phyloP scores from a whole-genome alignment of 768 basidiomycete species.

The Tubosaeta brunneosetosa region DNA sequence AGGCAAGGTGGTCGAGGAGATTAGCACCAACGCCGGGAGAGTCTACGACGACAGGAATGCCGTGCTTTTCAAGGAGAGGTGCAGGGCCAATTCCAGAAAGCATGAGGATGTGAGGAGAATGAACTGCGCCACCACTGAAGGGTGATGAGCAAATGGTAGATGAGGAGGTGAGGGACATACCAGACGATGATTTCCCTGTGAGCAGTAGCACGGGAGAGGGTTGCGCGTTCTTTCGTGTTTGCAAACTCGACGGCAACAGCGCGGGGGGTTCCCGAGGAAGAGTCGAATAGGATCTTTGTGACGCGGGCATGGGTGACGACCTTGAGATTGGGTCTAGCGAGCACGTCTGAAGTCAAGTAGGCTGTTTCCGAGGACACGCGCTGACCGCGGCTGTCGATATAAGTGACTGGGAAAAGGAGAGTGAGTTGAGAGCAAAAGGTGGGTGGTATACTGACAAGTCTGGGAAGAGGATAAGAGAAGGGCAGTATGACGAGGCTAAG shows the following conservation, averaged over 20 bases:
- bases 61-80: slow-evolving; percentile 45
- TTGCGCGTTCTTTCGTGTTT: slow-evolving; percentile 18
- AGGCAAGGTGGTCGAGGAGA: slow-evolving; percentile 63
- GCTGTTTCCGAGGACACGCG: slow-evolving; percentile 63
- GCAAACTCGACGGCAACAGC: slow-evolving; percentile 63
- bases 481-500: not conserved
- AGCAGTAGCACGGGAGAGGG: slow-evolving; percentile 43
- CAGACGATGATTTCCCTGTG: slow-evolving; percentile 58
- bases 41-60: slow-evolving; percentile 55
- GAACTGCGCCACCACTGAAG: slow-evolving; percentile 54
- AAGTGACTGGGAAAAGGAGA: slow-evolving; percentile 51
- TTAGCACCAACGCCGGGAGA: slow-evolving; percentile 72
- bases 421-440: not conserved
- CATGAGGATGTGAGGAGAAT: slow-evolving; percentile 65
- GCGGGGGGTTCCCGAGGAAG: slow-evolving; percentile 34
- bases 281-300: slow-evolving; percentile 55
- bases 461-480: slow-evolving; percentile 9
- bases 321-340: slow-evolving; percentile 60
- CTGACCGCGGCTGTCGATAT: slow-evolving; percentile 46
- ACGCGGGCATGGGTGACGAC: slow-evolving; percentile 54
- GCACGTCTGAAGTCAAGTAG: slow-evolving; percentile 61
- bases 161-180: slow-evolving; percentile 32
- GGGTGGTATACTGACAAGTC: slow-evolving; percentile 39
- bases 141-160: not conserved
- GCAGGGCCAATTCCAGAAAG: slow-evolving; percentile 75